Base-by-base conservation (phyloP, 148 eudicot species). In the Nepenthes gracilis region DNA sequence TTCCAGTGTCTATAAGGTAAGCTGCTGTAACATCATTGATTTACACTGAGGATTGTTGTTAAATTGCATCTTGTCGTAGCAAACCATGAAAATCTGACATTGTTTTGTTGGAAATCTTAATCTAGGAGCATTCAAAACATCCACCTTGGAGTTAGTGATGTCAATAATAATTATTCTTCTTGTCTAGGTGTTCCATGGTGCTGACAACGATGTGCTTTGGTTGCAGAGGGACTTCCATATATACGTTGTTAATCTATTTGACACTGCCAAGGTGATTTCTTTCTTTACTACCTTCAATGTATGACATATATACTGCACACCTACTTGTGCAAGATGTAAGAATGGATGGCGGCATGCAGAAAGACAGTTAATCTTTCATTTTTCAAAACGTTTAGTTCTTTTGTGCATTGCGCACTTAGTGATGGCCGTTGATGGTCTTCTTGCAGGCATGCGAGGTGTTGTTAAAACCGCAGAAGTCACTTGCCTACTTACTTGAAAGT, bases 121-220 rank as follows among this genome's bases (percentile, higher is more conserved):
- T 23, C 23, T 23, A 23, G 23, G 23, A 23, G 23, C 23, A 23
- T 23, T 23, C 23, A 23, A 23, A 23, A 23, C 23, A 23, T 23
- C 23, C 23, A 23, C 23, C 23, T 23, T 23, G 23, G 23, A 23
- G 23, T 23, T 23, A 23, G 23, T 23, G 23, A 23, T 23, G 23
- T 23, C 23, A 23, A 23, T 23, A 23, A 23, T 23, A 33, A 55
- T 9, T 33, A 1, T 15, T 55, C 37, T 11, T 2, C 36, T 32
- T 32, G 8, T 33, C 11, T 36, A 93, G 98, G 98, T 93, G 55
- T 88, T 93, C 72, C 96, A 93, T 68, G 98, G 98, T 54, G 85
- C 96, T 33, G 96, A 93, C 68, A 93, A 86, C 67, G 98, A 93
- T 73, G 83, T 93, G 63, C 86, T 93, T 48, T 93, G 98, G 98